Evolutionary conservation across 495 filamentous ascomycete species (phyloP).

Genomic region (Aspergillus ellipticus): DNA sequence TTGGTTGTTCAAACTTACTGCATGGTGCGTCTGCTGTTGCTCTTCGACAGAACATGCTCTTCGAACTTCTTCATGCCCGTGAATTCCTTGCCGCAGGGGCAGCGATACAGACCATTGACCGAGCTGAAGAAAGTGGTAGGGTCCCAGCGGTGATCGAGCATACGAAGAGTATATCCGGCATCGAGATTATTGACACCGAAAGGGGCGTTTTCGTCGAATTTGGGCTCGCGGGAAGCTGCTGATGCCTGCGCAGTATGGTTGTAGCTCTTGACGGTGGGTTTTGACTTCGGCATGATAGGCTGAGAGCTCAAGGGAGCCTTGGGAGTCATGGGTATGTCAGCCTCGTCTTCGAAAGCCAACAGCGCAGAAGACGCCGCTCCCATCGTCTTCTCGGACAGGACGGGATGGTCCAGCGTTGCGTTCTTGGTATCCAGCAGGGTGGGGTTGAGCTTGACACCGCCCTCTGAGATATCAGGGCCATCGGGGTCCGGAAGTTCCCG

Average conservation of each 20-base stretch:
- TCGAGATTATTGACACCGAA: neutral
- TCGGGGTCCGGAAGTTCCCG: neutral
- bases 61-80: conserved; percentile 10
- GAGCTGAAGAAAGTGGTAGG: conserved; percentile 20
- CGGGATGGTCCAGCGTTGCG: neutral
- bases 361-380: neutral
- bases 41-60: conserved; percentile 21
- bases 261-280: no score
- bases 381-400: no score
- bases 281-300: neutral
- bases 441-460: conserved; percentile 9
- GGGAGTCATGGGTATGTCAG: neutral
- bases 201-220: neutral
- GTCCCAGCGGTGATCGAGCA: conserved; percentile 21
- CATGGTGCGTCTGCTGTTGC: neutral
- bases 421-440: neutral
- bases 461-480: conserved; percentile 8
- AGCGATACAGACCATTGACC: conserved; percentile 19
- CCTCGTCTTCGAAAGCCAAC: conserved; percentile 18
- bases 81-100: conserved; percentile 23
- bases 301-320: neutral
- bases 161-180: conserved; percentile 10
- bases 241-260: neutral
- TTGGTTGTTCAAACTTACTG: no score
- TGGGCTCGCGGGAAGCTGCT: neutral